Conservation (phyloP, 345 rosid genomes). For the Dipteronia dyeriana region DNA sequence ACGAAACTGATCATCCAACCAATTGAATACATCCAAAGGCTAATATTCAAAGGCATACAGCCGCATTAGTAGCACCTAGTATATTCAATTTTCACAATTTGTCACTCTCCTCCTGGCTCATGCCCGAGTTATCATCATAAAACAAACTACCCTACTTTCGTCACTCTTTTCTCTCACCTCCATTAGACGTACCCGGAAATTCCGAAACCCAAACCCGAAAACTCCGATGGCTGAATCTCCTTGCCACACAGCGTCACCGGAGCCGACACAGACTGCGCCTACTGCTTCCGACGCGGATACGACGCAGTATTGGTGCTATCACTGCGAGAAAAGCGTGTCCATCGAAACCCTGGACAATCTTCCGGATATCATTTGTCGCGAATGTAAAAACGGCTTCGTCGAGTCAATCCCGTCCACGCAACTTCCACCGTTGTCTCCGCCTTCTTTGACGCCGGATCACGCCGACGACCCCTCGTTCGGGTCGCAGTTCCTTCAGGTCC, state of each 20-base stretch:
- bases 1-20: neutral
- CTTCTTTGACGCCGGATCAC: slow-evolving; percentile 46
- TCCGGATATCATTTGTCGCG: slow-evolving; percentile 53
- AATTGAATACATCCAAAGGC: neutral
- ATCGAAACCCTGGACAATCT: slow-evolving; percentile 50
- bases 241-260: slow-evolving; percentile 30
- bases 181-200: slow-evolving; percentile 9
- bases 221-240: slow-evolving; percentile 53
- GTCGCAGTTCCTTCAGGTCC: slow-evolving; percentile 64
- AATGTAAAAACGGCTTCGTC: slow-evolving; percentile 78
- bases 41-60: neutral
- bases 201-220: neutral
- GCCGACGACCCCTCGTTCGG: slow-evolving; percentile 52
- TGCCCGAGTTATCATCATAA: neutral
- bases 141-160: slow-evolving; percentile 17
- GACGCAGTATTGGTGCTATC: slow-evolving; percentile 66
- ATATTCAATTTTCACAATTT: neutral
- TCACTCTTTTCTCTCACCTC: neutral
- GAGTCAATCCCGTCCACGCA: slow-evolving; percentile 51
- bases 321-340: slow-evolving; percentile 68
- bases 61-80: neutral
- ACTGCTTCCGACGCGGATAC: slow-evolving; percentile 24
- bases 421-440: slow-evolving; percentile 30
- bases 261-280: neutral
- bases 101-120: neutral